A percentile compares a stretch with the other conserved stretches of the same genome.
These are phyloP conservation scores for Telfairia occidentalis DNA, from an alignment of 331 rosid genomes.

Conservation along the genomic window DNA sequence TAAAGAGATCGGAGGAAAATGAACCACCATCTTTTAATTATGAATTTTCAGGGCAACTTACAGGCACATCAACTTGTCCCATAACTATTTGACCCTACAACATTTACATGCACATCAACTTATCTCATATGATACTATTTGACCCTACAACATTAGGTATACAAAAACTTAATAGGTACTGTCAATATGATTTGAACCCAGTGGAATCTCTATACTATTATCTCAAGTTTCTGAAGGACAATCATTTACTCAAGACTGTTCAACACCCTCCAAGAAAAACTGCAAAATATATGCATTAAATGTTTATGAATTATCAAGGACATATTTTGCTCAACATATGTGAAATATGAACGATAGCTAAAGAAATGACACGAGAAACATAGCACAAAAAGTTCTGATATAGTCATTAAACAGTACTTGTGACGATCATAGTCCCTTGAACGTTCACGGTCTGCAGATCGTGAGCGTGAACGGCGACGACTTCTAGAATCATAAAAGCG, in stretches of 20 bases:
- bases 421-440: conserved; percentile 86
- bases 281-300: neutral
- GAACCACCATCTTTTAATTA: neutral
- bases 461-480: conserved; percentile 68
- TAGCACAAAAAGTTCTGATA: neutral
- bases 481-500: conserved; percentile 67
- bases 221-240: neutral
- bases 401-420: conserved; percentile 35
- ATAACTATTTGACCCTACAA: too few species aligned
- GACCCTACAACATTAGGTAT: neutral
- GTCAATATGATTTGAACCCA: neutral
- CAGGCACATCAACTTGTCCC: neutral
- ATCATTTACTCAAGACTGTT: neutral
- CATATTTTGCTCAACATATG: neutral
- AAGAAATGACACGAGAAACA: neutral
- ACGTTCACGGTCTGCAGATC: conserved; percentile 69
- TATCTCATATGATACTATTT: neutral
- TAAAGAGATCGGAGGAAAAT: neutral
- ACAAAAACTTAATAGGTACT: neutral
- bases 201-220: neutral
- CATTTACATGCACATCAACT: neutral
- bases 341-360: neutral
- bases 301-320: neutral
- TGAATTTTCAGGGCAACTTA: neutral
- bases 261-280: neutral